Evolutionary conservation across 164 flowering plant species (phyloP).

Genomic region (Berberis thunbergii): DNA sequence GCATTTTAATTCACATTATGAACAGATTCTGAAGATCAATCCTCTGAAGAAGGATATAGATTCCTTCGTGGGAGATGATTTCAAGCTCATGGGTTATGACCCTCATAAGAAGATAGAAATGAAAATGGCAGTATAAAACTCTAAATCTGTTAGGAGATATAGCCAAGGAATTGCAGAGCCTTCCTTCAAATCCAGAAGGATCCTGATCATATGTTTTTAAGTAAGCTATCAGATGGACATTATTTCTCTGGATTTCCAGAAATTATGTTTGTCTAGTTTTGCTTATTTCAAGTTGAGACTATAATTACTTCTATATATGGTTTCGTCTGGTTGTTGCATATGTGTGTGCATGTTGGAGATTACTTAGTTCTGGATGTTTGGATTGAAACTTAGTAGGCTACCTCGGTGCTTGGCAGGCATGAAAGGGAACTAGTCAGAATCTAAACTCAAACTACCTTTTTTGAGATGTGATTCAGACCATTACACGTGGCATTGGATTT

Average conservation of each 20-base stretch:
- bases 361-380: no score
- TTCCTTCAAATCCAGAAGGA: neutral
- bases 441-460: no score
- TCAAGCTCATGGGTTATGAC: slow-evolving; percentile 70
- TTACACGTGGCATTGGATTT: no score
- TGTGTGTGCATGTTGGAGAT: no score
- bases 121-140: slow-evolving; percentile 75
- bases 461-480: no score
- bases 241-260: neutral
- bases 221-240: neutral
- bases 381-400: no score
- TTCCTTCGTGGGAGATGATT: slow-evolving; percentile 67
- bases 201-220: neutral
- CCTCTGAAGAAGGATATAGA: slow-evolving; percentile 66
- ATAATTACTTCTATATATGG: no score
- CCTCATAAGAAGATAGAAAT: slow-evolving; percentile 80
- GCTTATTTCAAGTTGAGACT: neutral
- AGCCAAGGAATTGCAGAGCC: neutral
- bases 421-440: no score
- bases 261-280: neutral
- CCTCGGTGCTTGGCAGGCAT: no score
- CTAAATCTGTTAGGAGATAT: neutral
- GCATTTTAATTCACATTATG: neutral
- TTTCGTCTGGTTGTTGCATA: no score
- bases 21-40: slow-evolving; percentile 75